These are phyloP conservation scores for Cyberlindnera americana DNA, from an alignment of 805 yeast genomes.

Conservation along the genomic window DNA sequence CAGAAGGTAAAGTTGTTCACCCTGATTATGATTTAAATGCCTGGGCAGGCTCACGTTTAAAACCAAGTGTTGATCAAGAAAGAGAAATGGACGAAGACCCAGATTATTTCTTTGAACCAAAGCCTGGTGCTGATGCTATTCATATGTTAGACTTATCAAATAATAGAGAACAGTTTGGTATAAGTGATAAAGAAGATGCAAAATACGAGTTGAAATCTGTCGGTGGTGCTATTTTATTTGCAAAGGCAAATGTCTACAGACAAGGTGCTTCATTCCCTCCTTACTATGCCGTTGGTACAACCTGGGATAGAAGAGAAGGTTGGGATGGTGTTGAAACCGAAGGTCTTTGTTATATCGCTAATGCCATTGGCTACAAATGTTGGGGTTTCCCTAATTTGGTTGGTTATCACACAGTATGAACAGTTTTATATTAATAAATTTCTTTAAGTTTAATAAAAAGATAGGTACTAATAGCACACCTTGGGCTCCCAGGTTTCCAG, in stretches of 20 bases:
- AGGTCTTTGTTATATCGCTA: constrained; percentile 48
- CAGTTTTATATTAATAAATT: no score
- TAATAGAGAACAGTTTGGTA: constrained; percentile 12
- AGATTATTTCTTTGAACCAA: constrained; percentile 17
- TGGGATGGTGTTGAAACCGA: constrained; percentile 54
- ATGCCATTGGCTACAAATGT: constrained; percentile 41
- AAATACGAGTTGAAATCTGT: constrained; percentile 38
- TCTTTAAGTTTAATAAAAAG: no score
- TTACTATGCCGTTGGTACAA: constrained; percentile 40
- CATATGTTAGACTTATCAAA: constrained; percentile 14
- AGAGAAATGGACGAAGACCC: constrained; percentile 14
- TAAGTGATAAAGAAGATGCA: constrained; percentile 5
- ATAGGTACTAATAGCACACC: no score
- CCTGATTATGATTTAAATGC: constrained; percentile 34
- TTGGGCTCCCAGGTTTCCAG: no score
- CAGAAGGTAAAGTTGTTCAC: constrained; percentile 11
- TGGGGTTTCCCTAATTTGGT: constrained; percentile 46
- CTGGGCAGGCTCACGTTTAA: constrained; percentile 31
- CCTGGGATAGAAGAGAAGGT: constrained; percentile 46
- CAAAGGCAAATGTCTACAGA: constrained; percentile 38
- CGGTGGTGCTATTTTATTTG: constrained; percentile 49
- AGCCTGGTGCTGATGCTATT: constrained; percentile 11
- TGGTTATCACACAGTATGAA: constrained; percentile 14
- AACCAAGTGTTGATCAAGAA: constrained; percentile 25
- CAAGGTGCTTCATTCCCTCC: constrained; percentile 48